A percentile compares a stretch with the other conserved stretches of the same genome.
Evolutionary conservation across 106 monocot genomes (phyloP).

Genomic region (Platanthera guangdongensis): DNA sequence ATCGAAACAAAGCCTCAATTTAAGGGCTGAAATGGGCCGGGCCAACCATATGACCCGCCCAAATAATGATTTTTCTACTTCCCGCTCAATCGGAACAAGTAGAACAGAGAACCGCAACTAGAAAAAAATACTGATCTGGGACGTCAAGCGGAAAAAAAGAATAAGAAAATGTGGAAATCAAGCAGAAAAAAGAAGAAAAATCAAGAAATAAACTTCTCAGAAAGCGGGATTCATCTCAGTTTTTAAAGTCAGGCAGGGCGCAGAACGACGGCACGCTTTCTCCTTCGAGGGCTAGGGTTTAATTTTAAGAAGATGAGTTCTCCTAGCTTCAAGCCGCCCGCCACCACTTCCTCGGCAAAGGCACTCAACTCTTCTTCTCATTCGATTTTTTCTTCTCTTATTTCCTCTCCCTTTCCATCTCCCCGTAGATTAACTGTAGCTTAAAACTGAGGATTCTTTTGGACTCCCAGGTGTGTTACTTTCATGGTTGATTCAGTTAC

Average conservation of each 20-base stretch:
- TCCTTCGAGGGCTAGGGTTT: slow-evolving; percentile 3
- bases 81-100: slow-evolving; percentile 2
- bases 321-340: neutral
- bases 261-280: neutral
- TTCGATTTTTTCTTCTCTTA: neutral
- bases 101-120: neutral
- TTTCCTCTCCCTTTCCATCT: too few species aligned
- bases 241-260: slow-evolving; percentile 3
- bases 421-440: neutral
- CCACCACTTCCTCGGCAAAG: neutral
- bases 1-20: too few species aligned
- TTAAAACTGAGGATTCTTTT: neutral
- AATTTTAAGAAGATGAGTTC: slow-evolving; percentile 1
- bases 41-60: neutral
- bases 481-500: neutral
- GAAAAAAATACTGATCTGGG: too few species aligned
- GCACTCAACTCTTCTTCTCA: neutral
- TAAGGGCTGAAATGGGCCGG: neutral
- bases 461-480: neutral
- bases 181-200: neutral
- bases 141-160: neutral
- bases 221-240: neutral
- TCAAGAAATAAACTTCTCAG: neutral
- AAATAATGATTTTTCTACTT: neutral
- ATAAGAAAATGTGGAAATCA: too few species aligned